Evolutionary conservation across 2,329 filamentous ascomycete genomes (phyloP).

Genomic region (Epicoccum sorghinum): DNA sequence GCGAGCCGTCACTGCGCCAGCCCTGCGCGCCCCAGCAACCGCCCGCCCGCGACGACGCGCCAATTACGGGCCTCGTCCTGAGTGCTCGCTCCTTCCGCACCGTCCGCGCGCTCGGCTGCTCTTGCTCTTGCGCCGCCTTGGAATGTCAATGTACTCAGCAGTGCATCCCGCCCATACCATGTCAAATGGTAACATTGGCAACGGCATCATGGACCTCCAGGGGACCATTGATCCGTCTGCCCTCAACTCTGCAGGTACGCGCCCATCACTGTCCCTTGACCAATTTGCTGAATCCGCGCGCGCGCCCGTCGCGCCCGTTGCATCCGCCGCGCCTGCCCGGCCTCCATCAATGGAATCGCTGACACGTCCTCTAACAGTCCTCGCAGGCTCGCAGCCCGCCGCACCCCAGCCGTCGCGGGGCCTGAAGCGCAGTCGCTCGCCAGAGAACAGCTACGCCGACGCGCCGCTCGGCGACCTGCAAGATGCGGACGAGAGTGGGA

Average conservation of each 20-base stretch:
- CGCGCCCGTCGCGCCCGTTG: constrained; percentile 31
- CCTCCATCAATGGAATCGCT: constrained; percentile 26
- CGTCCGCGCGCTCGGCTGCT: constrained; percentile 40
- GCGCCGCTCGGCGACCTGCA: constrained; percentile 33
- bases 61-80: constrained; percentile 8
- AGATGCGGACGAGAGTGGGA: constrained; percentile 38
- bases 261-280: neutral
- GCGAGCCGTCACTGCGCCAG: constrained; percentile 23
- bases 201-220: constrained; percentile 49
- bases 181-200: constrained; percentile 48
- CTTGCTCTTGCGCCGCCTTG: constrained; percentile 41
- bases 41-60: constrained; percentile 2
- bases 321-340: constrained; percentile 39
- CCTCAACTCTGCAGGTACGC: constrained; percentile 46
- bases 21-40: constrained; percentile 24
- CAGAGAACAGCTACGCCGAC: constrained; percentile 46
- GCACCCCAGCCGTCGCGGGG: constrained; percentile 46
- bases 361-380: constrained; percentile 35
- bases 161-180: constrained; percentile 47
- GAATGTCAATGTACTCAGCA: constrained; percentile 52
- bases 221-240: constrained; percentile 51
- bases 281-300: neutral
- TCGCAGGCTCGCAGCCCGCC: constrained; percentile 38
- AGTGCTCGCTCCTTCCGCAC: constrained; percentile 35
- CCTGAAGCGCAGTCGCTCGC: constrained; percentile 51